Evolutionary conservation across 129 eudicot genomes (phyloP), one percentile per base, ranked within the genome.

Genomic region (Logfia minima): DNA sequence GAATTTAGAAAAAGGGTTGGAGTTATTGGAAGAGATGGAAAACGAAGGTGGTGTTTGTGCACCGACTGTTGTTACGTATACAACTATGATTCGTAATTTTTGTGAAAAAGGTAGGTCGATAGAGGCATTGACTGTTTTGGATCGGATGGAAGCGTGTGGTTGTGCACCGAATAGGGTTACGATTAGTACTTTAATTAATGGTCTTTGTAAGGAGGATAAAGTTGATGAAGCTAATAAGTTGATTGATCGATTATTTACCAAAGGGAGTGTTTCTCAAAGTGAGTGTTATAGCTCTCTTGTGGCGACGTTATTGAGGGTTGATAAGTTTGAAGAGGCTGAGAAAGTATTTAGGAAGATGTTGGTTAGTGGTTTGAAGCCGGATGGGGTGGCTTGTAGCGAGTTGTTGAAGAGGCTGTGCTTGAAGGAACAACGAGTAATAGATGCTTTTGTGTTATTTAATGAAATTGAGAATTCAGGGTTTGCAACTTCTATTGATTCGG

Each of bases 201-300:
- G 93, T 2, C 90, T 91, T 51, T 84, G 93, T 61, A 60, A 51
- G 45, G 91, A 88, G 60, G 86, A 87, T 39, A 75, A 24, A 45
- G 56, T 88, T 5, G 91, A 89, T 61, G 92, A 90, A 83, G 91
- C 88, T 32, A 77, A 85, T 86, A 86, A 89, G 80, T 78, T 84
- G n/a, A 67, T 90, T 53, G 88, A 88, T 72, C 80, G 51, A 64
- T 80, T 87, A 39, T 82, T 65, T 41, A 81, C 72, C 39, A 76
- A 55, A 45, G 80, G 75, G 37, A 66, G 79, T 72, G 83, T 87
- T 61, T 79, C 84, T 19, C 59, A 70, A 70, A 80, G 86, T 16
- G 92, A 87, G 70, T 86, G 92, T 59, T 86, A 87, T 79, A 91
- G 90, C 73, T 85, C 92, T 77, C 96, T 93, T 77, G 90, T 90